Conservation (phyloP, 164 flowering plant genomes). For the Vitis amurensis region DNA sequence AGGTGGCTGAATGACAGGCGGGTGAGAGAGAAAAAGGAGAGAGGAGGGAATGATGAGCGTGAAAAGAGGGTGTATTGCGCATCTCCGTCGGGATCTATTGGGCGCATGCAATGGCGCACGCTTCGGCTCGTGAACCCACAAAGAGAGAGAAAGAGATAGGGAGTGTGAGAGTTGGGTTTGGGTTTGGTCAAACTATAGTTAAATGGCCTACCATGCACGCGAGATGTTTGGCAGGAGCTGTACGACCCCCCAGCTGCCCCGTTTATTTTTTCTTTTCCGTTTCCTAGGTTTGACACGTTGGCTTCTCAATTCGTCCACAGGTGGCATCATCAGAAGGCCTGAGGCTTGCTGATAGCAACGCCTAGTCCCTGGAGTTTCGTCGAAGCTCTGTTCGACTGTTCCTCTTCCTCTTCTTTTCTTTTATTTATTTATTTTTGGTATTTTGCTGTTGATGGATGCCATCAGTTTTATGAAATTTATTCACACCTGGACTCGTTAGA, state of each 20-base stretch:
- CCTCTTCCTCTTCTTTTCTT: no score
- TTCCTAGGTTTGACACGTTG: no score
- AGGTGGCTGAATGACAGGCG: neutral
- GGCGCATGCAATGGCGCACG: conserved; percentile 33
- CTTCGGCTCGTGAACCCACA: conserved; percentile 26
- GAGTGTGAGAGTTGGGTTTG: neutral
- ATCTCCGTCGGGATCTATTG: conserved; percentile 29
- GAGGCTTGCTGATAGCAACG: no score
- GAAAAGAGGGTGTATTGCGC: conserved; percentile 18
- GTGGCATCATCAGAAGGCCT: no score
- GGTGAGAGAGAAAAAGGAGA: neutral
- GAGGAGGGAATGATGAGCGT: conserved; percentile 17
- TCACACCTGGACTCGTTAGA: no score
- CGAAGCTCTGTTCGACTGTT: no score
- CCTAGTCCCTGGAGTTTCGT: no score
- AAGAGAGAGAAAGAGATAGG: neutral
- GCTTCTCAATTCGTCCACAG: no score
- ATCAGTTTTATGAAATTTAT: no score
- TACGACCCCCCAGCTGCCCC: conserved; percentile 3
- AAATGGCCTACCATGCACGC: conserved; percentile 31
- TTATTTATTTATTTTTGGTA: no score
- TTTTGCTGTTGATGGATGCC: no score
- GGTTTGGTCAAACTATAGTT: conserved; percentile 24
- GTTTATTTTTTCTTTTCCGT: neutral
- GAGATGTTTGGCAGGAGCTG: conserved; percentile 5